Percentiles rank a stretch among this genome's conserved stretches.
These are phyloP conservation scores for Gossypium laxum DNA, from an alignment of 441 rosid species.

Conservation along the genomic window DNA sequence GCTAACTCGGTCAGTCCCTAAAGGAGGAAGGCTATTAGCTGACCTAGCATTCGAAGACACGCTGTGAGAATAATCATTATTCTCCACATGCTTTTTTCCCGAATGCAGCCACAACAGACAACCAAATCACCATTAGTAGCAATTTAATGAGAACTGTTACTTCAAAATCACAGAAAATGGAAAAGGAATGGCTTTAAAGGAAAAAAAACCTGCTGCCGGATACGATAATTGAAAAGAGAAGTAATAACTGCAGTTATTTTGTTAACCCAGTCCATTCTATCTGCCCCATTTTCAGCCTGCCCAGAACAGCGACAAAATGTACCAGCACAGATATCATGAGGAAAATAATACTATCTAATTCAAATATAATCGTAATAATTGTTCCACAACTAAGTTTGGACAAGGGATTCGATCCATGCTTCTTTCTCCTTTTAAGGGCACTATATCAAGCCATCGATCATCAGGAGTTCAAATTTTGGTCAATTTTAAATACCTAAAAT, in stretches of 20 bases:
- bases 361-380: neutral
- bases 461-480: neutral
- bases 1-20: conserved; percentile 23
- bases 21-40: conserved; percentile 19
- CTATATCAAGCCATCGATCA: neutral
- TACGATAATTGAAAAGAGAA: conserved; percentile 62
- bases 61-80: conserved; percentile 21
- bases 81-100: conserved; percentile 25
- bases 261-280: conserved; percentile 82
- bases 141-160: neutral
- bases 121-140: conserved; percentile 22
- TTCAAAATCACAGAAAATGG: neutral
- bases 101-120: conserved; percentile 38
- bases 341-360: neutral
- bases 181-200: neutral
- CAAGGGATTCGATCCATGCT: neutral
- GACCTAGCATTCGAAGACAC: conserved; percentile 26
- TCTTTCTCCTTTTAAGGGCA: neutral
- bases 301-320: conserved; percentile 15
- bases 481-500: conserved; percentile 5
- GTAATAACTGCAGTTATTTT: conserved; percentile 70
- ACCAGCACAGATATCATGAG: conserved; percentile 5
- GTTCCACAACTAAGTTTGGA: neutral
- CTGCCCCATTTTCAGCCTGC: conserved; percentile 88
- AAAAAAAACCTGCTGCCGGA: conserved; percentile 55